These are phyloP conservation scores for Knufia fluminis DNA, from an alignment of 2,329 filamentous ascomycete genomes.

Conservation along the genomic window DNA sequence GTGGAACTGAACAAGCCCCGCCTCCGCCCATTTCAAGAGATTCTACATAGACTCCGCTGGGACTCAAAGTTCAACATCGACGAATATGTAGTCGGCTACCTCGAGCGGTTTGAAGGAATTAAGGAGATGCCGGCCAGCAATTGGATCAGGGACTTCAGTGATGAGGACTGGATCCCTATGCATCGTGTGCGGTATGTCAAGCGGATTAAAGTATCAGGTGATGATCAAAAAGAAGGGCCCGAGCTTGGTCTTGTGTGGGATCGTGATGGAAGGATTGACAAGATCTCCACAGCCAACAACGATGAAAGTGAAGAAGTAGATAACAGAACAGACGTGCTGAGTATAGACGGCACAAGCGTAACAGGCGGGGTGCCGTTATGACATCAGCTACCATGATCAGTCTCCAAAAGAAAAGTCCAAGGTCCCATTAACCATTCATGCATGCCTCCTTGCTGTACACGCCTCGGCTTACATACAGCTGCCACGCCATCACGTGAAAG, in stretches of 20 bases:
- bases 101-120: conserved; percentile 44
- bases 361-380: conserved; percentile 4
- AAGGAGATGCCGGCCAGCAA: conserved; percentile 39
- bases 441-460: no score
- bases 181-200: conserved; percentile 46
- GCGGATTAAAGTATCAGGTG: no score
- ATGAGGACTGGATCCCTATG: conserved; percentile 49
- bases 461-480: no score
- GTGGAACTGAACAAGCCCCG: not conserved
- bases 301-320: not conserved
- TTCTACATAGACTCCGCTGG: conserved; percentile 43
- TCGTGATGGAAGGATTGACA: conserved; percentile 38
- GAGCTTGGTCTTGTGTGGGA: conserved; percentile 39
- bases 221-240: conserved; percentile 4
- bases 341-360: conserved; percentile 2
- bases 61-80: conserved; percentile 36
- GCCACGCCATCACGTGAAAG: no score
- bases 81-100: conserved; percentile 45
- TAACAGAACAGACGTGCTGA: not conserved
- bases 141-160: conserved; percentile 46
- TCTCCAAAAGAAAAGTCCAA: no score
- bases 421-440: no score
- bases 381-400: not conserved
- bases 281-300: conserved; percentile 34
- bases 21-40: conserved; percentile 25